phyloP scores from a whole-genome alignment of 805 yeast genomes.

The Wickerhamomyces tratensis region DNA sequence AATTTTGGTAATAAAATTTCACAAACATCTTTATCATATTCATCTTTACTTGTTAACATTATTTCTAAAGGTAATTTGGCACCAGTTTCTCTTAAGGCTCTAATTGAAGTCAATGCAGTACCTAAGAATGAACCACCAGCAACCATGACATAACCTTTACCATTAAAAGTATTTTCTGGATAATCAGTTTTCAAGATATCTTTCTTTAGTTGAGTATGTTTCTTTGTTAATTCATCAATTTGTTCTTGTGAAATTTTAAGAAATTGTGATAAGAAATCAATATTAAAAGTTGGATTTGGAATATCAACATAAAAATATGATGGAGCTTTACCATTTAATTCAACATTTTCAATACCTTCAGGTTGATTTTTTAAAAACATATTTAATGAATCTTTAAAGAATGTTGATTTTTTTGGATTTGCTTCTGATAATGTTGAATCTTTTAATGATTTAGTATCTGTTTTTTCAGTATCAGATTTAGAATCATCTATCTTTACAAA shows the following conservation, averaged over 20 bases:
- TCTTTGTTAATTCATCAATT: slow-evolving; percentile 9
- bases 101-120: slow-evolving; percentile 27
- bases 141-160: slow-evolving; percentile 25
- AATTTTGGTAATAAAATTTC: slow-evolving; percentile 27
- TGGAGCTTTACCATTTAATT: slow-evolving; percentile 14
- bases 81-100: slow-evolving; percentile 31
- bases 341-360: slow-evolving; percentile 8
- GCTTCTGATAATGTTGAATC: not conserved
- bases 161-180: slow-evolving; percentile 14
- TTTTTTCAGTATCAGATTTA: not conserved
- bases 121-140: slow-evolving; percentile 37
- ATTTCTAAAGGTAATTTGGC: slow-evolving; percentile 34
- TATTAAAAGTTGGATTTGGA: slow-evolving; percentile 17
- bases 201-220: slow-evolving; percentile 11
- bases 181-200: slow-evolving; percentile 10
- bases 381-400: slow-evolving; percentile 11
- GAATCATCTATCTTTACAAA: not conserved
- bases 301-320: slow-evolving; percentile 17
- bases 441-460: not conserved
- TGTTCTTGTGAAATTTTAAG: slow-evolving; percentile 11
- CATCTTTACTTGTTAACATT: slow-evolving; percentile 28
- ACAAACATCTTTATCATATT: slow-evolving; percentile 36
- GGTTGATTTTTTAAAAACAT: slow-evolving; percentile 15
- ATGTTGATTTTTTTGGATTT: not conserved
- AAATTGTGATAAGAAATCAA: slow-evolving; percentile 12